phyloP scores from a whole-genome alignment of 805 yeast genomes.

The Wickerhamiella allomyrinae region DNA sequence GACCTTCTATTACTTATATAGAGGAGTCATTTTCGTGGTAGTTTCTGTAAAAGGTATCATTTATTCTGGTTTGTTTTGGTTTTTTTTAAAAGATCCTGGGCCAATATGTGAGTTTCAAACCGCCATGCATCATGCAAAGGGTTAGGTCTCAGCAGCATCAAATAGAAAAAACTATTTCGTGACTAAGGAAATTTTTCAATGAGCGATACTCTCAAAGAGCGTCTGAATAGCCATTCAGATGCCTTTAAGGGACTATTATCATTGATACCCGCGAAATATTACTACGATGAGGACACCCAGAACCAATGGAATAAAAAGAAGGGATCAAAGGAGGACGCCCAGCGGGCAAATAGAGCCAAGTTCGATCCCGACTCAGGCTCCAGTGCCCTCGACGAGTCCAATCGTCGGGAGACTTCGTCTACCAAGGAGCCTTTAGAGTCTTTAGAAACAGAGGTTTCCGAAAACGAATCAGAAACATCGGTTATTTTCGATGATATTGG shows the following conservation, averaged over 20 bases:
- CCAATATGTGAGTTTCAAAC: too few species aligned
- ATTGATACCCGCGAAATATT: slow-evolving; percentile 84
- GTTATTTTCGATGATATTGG: slow-evolving; percentile 23
- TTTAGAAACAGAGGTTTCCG: slow-evolving; percentile 7
- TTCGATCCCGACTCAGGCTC: slow-evolving; percentile 43
- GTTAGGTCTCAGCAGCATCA: not conserved
- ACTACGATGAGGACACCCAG: slow-evolving; percentile 79
- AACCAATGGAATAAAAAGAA: slow-evolving; percentile 86
- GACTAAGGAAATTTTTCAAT: slow-evolving; percentile 7
- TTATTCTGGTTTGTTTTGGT: too few species aligned
- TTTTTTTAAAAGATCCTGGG: too few species aligned
- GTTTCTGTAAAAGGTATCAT: not conserved
- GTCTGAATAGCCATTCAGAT: slow-evolving; percentile 24
- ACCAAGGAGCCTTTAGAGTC: not conserved
- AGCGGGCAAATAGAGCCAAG: slow-evolving; percentile 50
- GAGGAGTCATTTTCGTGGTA: slow-evolving; percentile 11
- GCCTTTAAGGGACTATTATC: slow-evolving; percentile 80
- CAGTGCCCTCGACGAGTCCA: slow-evolving; percentile 25
- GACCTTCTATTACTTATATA: slow-evolving; percentile 7
- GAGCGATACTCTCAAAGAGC: slow-evolving; percentile 22
- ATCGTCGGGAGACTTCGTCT: slow-evolving; percentile 9
- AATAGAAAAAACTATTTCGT: not conserved
- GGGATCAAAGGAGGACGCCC: slow-evolving; percentile 46
- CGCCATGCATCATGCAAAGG: not conserved
- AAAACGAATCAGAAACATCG: slow-evolving; percentile 8